A percentile compares a stretch with the other conserved stretches of the same genome.
phyloP scores from a whole-genome alignment of 441 rosid species.

The Aleurites moluccanus region DNA sequence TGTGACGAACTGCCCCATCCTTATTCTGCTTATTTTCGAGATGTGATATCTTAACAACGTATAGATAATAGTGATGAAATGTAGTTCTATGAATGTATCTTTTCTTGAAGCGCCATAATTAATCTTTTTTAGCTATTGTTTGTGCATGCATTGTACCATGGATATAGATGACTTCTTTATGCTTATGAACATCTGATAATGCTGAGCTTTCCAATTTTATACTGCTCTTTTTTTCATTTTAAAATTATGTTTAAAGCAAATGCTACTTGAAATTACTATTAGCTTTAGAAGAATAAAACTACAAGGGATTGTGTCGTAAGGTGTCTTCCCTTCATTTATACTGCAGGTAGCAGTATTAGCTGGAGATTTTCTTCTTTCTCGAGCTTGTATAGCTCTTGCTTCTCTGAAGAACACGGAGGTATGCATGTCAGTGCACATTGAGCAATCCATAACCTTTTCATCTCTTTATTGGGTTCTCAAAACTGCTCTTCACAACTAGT shows the following conservation, averaged over 20 bases:
- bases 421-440: slow-evolving; percentile 5
- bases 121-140: no score
- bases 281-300: background rate
- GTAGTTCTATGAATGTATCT: background rate
- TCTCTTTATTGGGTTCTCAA: background rate
- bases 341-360: slow-evolving; percentile 88
- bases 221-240: background rate
- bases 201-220: background rate
- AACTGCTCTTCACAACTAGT: background rate
- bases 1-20: no score
- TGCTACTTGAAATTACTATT: background rate
- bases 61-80: no score
- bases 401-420: slow-evolving; percentile 89
- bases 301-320: background rate
- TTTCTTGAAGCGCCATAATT: background rate
- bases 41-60: no score
- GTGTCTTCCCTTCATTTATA: slow-evolving; percentile 13
- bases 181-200: background rate
- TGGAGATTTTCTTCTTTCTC: slow-evolving; percentile 92
- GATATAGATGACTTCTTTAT: background rate
- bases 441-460: background rate
- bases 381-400: slow-evolving; percentile 89
- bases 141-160: background rate
- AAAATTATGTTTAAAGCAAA: no score
- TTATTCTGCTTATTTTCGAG: no score